These are phyloP conservation scores for Glutinoglossum americanum DNA, from an alignment of 495 filamentous ascomycete genomes.

Conservation along the genomic window DNA sequence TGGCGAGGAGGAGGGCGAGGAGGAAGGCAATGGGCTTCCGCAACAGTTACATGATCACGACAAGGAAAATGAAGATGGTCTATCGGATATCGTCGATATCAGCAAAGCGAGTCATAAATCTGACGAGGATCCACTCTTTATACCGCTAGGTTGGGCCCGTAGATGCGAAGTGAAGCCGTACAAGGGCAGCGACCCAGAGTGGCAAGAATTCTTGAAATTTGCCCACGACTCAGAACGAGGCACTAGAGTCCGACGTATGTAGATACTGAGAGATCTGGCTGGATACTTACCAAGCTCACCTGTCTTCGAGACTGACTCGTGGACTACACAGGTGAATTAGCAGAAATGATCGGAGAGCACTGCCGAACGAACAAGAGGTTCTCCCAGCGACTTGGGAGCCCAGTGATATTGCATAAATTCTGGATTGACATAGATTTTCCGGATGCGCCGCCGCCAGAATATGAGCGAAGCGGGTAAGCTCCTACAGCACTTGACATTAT, in stretches of 20 bases:
- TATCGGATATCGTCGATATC: not conserved
- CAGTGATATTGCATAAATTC: constrained; percentile 23
- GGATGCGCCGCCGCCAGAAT: constrained; percentile 33
- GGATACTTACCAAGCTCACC: not conserved
- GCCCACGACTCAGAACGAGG: constrained; percentile 28
- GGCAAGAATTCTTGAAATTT: constrained; percentile 39
- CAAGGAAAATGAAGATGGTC: not conserved
- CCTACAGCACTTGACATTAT: not conserved
- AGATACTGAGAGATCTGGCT: not conserved
- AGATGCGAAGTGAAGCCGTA: constrained; percentile 31
- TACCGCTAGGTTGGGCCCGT: constrained; percentile 37
- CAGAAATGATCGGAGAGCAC: constrained; percentile 19
- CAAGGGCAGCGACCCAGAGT: constrained; percentile 43
- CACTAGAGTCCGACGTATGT: constrained; percentile 28
- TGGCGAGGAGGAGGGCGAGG: constrained; percentile 4
- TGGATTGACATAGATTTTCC: constrained; percentile 44
- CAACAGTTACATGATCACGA: not conserved
- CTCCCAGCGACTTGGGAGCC: constrained; percentile 24
- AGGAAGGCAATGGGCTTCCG: constrained; percentile 7
- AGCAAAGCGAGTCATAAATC: constrained; percentile 11
- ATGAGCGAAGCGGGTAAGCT: constrained; percentile 36
- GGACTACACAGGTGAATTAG: constrained; percentile 27
- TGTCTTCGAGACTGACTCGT: constrained; percentile 2
- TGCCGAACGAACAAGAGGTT: constrained; percentile 16
- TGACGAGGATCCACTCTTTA: constrained; percentile 30